Conservation (phyloP, 2,329 filamentous ascomycete species). For the Penicillium sclerotiorum region DNA sequence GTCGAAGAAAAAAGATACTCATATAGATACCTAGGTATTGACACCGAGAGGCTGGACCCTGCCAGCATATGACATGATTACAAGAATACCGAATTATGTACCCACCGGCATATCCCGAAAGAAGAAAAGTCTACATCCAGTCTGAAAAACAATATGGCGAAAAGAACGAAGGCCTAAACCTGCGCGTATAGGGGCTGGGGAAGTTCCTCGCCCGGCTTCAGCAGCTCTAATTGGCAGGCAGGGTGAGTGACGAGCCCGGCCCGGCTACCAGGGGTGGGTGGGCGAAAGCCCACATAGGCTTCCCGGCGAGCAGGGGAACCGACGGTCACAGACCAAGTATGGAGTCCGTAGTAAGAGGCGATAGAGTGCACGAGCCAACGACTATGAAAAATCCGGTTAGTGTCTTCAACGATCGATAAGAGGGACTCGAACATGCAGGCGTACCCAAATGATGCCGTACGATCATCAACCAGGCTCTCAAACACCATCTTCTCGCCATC, state of each 20-base stretch:
- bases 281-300: conserved; percentile 74
- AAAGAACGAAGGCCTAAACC: conserved; percentile 27
- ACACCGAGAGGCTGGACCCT: neutral
- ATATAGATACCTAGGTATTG: neutral
- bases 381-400: conserved; percentile 47
- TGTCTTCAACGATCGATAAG: conserved; percentile 7
- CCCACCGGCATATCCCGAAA: neutral
- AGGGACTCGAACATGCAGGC: conserved; percentile 36
- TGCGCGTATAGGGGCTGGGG: conserved; percentile 42
- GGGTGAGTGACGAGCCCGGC: conserved; percentile 29
- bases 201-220: conserved; percentile 40
- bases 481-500: conserved; percentile 74
- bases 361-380: conserved; percentile 94
- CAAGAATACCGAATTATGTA: neutral
- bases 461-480: conserved; percentile 75
- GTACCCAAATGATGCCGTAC: conserved; percentile 78
- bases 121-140: neutral
- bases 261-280: conserved; percentile 35
- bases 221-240: conserved; percentile 31
- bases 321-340: conserved; percentile 77
- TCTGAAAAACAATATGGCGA: neutral
- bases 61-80: conserved; percentile 5
- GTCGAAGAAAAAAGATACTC: conserved; percentile 11
- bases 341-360: conserved; percentile 86
- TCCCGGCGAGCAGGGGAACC: conserved; percentile 72